Base-by-base conservation (phyloP, 306 rosid genomes). In the Myrica gale region DNA sequence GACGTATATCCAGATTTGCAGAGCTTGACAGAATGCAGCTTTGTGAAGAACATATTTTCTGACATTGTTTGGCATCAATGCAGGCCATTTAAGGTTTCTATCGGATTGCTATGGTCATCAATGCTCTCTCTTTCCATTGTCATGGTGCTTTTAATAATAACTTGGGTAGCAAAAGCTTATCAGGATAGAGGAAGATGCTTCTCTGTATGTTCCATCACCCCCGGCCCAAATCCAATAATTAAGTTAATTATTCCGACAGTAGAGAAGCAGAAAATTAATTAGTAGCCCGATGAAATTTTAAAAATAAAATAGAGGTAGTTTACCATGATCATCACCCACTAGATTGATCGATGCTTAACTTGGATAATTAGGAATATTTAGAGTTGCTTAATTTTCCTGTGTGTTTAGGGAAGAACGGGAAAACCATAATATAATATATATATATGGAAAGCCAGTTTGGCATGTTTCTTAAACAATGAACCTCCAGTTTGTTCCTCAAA, bases 21-120 rank as follows among this genome's bases (percentile, higher is more conserved):
- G 75, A 87, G 71, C 63, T 80, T 92, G 12, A 74, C 90, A 60
- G 81, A 73, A 48, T 92, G 97, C 76, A 76, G 68, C 21, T 80
- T 88, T 46, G 87, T 89, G 48, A 85, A 79, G 76, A 82, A 80
- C 77, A 81, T 67, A 67, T 73, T 80, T 71, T 74, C 85, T 15
- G 83, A 92, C 16, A 86, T 88, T 48, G 85, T 85, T 85, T 72
- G 26, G n/a, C 81, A 85, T n/a, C 93, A 88, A n/a, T 89, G 97
- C 89, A 46, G 43, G 74, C 85, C 93, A 9, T 73, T 89, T 15
- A 84, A 81, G 72, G 10, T 17, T 67, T 77, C 87, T 9, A 54
- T 84, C 6, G 75, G 39, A 76, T 45, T 83, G 71, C 69, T 88
- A 55, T 89, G 95, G 97, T 56, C 82, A 2, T 86, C 78, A 9